Conservation (phyloP, 2,329 filamentous ascomycete genomes). For the Macrophomina pseudophaseolina region DNA sequence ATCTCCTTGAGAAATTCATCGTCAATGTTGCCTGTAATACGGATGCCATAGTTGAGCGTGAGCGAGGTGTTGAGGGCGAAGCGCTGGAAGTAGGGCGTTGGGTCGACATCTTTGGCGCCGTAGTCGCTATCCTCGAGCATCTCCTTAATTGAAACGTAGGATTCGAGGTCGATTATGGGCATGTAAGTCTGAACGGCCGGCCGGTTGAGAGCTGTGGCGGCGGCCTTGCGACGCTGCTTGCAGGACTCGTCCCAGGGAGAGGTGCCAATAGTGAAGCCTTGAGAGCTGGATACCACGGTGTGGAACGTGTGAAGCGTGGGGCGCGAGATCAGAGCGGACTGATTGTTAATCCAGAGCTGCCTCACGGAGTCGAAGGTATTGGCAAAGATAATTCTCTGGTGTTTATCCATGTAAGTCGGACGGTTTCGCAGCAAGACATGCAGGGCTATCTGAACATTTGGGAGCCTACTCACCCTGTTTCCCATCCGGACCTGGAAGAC, state of each 20-base stretch:
- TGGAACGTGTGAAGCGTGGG: conserved; percentile 83
- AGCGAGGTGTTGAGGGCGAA: conserved; percentile 78
- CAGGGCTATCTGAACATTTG: background rate
- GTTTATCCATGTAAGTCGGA: background rate
- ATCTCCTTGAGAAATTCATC: conserved; percentile 74
- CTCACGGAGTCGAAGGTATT: conserved; percentile 78
- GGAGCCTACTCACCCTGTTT: conserved; percentile 59
- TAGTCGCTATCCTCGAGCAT: conserved; percentile 67
- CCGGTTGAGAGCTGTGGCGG: conserved; percentile 77
- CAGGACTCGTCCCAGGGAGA: conserved; percentile 84
- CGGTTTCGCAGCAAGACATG: background rate
- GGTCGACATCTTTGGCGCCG: conserved; percentile 70
- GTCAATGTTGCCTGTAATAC: conserved; percentile 73
- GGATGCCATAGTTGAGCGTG: conserved; percentile 79
- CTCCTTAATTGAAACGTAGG: conserved; percentile 73
- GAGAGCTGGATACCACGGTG: conserved; percentile 74
- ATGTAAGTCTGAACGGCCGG: conserved; percentile 79
- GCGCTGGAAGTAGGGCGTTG: conserved; percentile 73
- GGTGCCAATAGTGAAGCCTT: conserved; percentile 82
- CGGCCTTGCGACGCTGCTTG: conserved; percentile 77
- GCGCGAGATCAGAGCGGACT: conserved; percentile 76
- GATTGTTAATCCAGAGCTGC: conserved; percentile 78
- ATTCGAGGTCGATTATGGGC: conserved; percentile 81
- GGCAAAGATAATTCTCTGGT: conserved; percentile 74
- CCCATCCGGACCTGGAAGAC: conserved; percentile 64